Evolutionary conservation across 78 protist genomes (phyloP).

Genomic region (Parvularia atlantis): DNA sequence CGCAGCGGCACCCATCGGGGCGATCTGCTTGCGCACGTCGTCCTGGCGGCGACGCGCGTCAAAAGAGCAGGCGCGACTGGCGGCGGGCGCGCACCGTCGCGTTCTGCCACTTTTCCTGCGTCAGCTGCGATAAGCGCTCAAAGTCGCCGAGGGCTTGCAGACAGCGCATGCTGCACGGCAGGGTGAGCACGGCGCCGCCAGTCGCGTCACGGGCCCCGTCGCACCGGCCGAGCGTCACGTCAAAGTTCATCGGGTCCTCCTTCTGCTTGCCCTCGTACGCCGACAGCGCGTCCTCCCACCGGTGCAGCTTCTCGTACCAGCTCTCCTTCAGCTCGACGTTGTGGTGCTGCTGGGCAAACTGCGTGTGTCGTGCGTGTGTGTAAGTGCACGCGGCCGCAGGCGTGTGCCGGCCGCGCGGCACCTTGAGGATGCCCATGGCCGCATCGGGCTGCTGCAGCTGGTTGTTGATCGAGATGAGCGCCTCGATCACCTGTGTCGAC

Average conservation of each 20-base stretch:
- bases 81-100: conserved; percentile 10
- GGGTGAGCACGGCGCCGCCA: too few species aligned
- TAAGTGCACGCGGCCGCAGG: too few species aligned
- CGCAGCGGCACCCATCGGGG: conserved; percentile 83
- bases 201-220: too few species aligned
- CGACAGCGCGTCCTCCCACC: conserved; percentile 87
- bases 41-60: neutral
- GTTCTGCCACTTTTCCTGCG: conserved; percentile 45
- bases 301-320: conserved; percentile 89
- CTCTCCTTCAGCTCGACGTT: conserved; percentile 54
- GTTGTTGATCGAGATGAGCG: conserved; percentile 81
- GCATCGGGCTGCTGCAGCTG: conserved; percentile 90
- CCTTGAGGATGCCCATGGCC: conserved; percentile 73
- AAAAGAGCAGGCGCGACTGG: too few species aligned
- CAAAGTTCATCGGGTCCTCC: conserved; percentile 29
- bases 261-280: conserved; percentile 66
- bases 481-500: conserved; percentile 48
- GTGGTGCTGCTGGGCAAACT: conserved; percentile 51
- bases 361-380: too few species aligned
- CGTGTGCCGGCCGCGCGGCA: too few species aligned
- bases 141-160: conserved; percentile 85
- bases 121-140: conserved; percentile 49
- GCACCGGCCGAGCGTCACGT: conserved; percentile 57
- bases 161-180: conserved; percentile 88
- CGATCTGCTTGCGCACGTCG: conserved; percentile 16